These are phyloP conservation scores for Cytospora piceicola DNA, from an alignment of 2,329 filamentous ascomycete genomes.

Conservation along the genomic window DNA sequence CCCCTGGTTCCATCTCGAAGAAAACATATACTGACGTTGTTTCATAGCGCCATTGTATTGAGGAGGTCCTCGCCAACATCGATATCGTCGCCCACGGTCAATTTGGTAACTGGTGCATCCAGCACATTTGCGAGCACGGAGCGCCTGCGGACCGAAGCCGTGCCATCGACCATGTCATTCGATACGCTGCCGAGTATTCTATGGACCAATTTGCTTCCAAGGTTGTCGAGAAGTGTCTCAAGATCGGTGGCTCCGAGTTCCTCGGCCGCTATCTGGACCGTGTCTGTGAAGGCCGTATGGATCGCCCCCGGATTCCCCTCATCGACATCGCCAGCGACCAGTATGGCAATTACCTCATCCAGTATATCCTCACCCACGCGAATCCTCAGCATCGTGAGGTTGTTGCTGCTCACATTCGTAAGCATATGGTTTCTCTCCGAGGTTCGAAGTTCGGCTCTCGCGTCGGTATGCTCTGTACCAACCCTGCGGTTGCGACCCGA, in stretches of 20 bases:
- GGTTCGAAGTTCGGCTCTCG: conserved; percentile 98
- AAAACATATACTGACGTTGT: conserved; percentile 15
- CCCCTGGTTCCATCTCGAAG: background rate
- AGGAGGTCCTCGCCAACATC: conserved; percentile 93
- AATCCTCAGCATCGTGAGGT: conserved; percentile 87
- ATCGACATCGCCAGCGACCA: conserved; percentile 99
- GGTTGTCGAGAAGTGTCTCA: conserved; percentile 98
- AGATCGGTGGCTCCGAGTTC: conserved; percentile 91
- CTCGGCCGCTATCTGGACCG: conserved; percentile 89
- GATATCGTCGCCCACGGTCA: conserved; percentile 96
- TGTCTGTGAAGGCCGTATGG: conserved; percentile 86
- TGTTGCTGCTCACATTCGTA: conserved; percentile 91
- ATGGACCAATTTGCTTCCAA: conserved; percentile 99
- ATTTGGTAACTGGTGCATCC: conserved; percentile 99
- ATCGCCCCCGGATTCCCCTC: conserved; percentile 92
- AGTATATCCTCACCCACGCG: conserved; percentile 93
- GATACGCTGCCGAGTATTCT: conserved; percentile 92
- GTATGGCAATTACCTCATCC: conserved; percentile 97
- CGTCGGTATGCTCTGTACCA: conserved; percentile 98
- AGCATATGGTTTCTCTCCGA: conserved; percentile 98
- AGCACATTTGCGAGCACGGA: conserved; percentile 98
- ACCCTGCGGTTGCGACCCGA: conserved; percentile 85
- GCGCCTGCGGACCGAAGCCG: conserved; percentile 87
- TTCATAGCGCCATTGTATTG: conserved; percentile 88
- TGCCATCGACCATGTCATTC: conserved; percentile 93